Percentiles rank a stretch among this genome's conserved stretches.
Evolutionary conservation across 1,139 yeast genomes (phyloP).

Genomic region (Spathaspora sp.): DNA sequence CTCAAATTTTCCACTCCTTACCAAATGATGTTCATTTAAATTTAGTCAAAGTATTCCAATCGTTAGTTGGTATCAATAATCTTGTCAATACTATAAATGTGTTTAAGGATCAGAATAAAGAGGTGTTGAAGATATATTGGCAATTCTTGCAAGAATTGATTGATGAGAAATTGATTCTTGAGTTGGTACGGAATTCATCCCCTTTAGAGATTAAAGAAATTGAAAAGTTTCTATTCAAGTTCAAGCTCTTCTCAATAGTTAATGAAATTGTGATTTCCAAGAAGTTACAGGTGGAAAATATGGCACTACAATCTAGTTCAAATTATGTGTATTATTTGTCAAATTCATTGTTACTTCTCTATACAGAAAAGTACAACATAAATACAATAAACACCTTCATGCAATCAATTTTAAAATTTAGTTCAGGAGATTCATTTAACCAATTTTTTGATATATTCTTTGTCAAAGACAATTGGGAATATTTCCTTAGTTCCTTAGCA

Average conservation of each 20-base stretch:
- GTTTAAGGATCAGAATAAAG: constrained; percentile 2
- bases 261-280: constrained; percentile 21
- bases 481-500: constrained; percentile 17
- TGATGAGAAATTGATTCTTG: constrained; percentile 17
- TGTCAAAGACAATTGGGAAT: constrained; percentile 18
- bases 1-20: constrained; percentile 20
- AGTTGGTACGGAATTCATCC: constrained; percentile 12
- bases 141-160: constrained; percentile 19
- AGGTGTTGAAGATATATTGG: constrained; percentile 10
- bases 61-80: constrained; percentile 32
- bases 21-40: constrained; percentile 10
- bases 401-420: constrained; percentile 24
- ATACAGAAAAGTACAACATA: constrained; percentile 8
- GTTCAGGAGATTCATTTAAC: constrained; percentile 15
- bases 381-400: constrained; percentile 21
- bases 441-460: constrained; percentile 28
- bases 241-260: constrained; percentile 25
- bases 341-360: constrained; percentile 16
- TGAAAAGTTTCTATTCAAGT: constrained; percentile 39
- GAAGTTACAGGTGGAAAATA: constrained; percentile 12
- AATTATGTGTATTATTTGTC: constrained; percentile 24
- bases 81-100: constrained; percentile 20
- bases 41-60: constrained; percentile 19
- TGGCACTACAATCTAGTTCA: constrained; percentile 19
- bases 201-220: constrained; percentile 28